Evolutionary conservation across 306 rosid genomes (phyloP).

Genomic region (Pterocarpus macrocarpus): DNA sequence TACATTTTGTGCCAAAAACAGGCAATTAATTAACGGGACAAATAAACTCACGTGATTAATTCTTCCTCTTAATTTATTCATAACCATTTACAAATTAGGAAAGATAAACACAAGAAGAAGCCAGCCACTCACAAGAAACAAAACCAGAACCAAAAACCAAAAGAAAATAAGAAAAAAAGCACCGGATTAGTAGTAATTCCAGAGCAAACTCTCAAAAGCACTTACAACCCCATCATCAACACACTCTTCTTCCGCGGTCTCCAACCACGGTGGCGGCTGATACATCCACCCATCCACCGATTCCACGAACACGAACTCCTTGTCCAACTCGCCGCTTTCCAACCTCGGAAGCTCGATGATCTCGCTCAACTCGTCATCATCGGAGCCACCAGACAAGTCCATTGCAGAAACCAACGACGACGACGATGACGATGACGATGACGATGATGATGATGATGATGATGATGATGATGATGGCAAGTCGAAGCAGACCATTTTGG

Average conservation of each 20-base stretch:
- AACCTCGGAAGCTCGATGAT: constrained; percentile 76
- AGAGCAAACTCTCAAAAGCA: constrained; percentile 47
- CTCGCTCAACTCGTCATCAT: constrained; percentile 66
- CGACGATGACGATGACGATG: background rate
- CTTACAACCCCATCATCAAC: constrained; percentile 36
- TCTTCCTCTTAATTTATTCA: constrained; percentile 37
- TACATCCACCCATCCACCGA: constrained; percentile 68
- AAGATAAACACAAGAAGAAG: background rate
- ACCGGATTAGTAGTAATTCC: background rate
- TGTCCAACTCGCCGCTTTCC: constrained; percentile 52
- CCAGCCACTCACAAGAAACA: background rate
- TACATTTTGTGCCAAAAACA: no score
- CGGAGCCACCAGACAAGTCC: constrained; percentile 54
- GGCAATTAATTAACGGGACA: background rate
- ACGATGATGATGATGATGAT: background rate
- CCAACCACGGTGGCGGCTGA: constrained; percentile 56
- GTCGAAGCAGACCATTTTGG: constrained; percentile 70
- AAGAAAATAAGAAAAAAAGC: background rate
- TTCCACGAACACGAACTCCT: constrained; percentile 73
- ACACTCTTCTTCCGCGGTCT: constrained; percentile 47
- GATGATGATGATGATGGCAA: constrained; percentile 25
- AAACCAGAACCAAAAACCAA: background rate
- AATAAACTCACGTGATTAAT: constrained; percentile 12
- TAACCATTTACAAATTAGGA: constrained; percentile 54
- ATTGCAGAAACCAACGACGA: constrained; percentile 26